Evolutionary conservation across 2,329 filamentous ascomycete species (phyloP).

Genomic region (Beauveria brongniartii): DNA sequence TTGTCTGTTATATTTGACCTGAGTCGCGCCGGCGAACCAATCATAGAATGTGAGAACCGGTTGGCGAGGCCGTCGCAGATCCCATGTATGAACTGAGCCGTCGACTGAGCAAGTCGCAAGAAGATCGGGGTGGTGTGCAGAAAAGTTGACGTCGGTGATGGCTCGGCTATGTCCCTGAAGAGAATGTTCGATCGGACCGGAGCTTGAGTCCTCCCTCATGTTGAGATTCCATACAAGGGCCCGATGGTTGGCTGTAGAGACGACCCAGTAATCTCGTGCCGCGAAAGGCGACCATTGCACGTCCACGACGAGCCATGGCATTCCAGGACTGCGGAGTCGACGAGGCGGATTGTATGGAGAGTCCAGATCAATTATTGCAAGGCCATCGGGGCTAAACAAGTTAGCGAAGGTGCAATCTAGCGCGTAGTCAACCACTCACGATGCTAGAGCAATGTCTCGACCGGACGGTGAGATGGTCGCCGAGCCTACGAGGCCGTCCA

Average conservation of each 20-base stretch:
- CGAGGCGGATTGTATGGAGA: slow-evolving; percentile 81
- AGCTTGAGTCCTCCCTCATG: slow-evolving; percentile 62
- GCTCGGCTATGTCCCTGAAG: slow-evolving; percentile 76
- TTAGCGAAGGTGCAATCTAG: slow-evolving; percentile 26
- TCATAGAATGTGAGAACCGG: slow-evolving; percentile 79
- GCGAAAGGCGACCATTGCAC: slow-evolving; percentile 97
- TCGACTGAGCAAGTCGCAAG: slow-evolving; percentile 88
- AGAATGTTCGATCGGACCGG: slow-evolving; percentile 73
- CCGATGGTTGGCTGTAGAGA: slow-evolving; percentile 89
- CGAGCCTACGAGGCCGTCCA: slow-evolving; percentile 75
- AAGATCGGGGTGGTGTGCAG: slow-evolving; percentile 81
- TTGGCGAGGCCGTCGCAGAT: slow-evolving; percentile 64
- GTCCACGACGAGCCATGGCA: slow-evolving; percentile 91
- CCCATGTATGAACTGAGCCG: slow-evolving; percentile 89
- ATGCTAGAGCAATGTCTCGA: slow-evolving; percentile 82
- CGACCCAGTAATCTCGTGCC: slow-evolving; percentile 82
- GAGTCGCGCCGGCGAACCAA: slow-evolving; percentile 88
- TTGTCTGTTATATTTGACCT: slow-evolving; percentile 90
- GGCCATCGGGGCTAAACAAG: slow-evolving; percentile 50
- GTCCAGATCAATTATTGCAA: slow-evolving; percentile 88
- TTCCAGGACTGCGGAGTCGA: slow-evolving; percentile 70
- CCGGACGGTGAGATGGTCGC: slow-evolving; percentile 90
- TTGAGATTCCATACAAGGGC: slow-evolving; percentile 91
- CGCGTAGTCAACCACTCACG: slow-evolving; percentile 39
- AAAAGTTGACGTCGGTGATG: slow-evolving; percentile 96